A percentile compares a stretch with the other conserved stretches of the same genome.
These are phyloP conservation scores for Ogataea parapolymorpha DNA, from an alignment of 805 yeast species.

Conservation along the genomic window DNA sequence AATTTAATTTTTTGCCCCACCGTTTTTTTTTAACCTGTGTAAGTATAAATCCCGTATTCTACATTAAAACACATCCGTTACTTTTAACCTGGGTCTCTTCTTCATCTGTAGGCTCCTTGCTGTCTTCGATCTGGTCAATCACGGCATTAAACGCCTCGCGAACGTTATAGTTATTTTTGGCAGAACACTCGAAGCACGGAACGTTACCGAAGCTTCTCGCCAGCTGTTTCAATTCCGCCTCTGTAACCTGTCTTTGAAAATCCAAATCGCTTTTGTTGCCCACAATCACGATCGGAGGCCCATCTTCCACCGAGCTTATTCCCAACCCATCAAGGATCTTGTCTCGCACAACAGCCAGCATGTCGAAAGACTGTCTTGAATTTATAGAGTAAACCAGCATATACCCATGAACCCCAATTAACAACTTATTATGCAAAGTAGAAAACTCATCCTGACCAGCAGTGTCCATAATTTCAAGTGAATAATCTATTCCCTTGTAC, in stretches of 20 bases:
- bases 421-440: constrained; percentile 71
- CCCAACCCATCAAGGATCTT: constrained; percentile 71
- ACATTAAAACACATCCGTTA: constrained; percentile 15
- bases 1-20: constrained; percentile 5
- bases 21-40: constrained; percentile 3
- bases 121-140: constrained; percentile 54
- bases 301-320: constrained; percentile 39
- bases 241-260: constrained; percentile 53
- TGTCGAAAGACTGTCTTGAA: constrained; percentile 72
- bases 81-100: constrained; percentile 2
- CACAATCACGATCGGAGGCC: constrained; percentile 45
- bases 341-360: constrained; percentile 73
- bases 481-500: constrained; percentile 70
- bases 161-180: constrained; percentile 44
- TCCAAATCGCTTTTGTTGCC: constrained; percentile 55
- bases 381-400: constrained; percentile 79
- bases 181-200: constrained; percentile 47
- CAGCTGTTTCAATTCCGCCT: constrained; percentile 46
- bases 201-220: constrained; percentile 42
- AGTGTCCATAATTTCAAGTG: constrained; percentile 83
- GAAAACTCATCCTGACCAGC: constrained; percentile 93
- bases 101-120: constrained; percentile 9
- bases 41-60: neutral
- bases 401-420: constrained; percentile 82
- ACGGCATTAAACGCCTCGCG: constrained; percentile 56